Percentiles rank a stretch among this genome's conserved stretches.
Evolutionary conservation across 2,329 filamentous ascomycete species (phyloP).

Genomic region (Sclerotinia trifoliorum): DNA sequence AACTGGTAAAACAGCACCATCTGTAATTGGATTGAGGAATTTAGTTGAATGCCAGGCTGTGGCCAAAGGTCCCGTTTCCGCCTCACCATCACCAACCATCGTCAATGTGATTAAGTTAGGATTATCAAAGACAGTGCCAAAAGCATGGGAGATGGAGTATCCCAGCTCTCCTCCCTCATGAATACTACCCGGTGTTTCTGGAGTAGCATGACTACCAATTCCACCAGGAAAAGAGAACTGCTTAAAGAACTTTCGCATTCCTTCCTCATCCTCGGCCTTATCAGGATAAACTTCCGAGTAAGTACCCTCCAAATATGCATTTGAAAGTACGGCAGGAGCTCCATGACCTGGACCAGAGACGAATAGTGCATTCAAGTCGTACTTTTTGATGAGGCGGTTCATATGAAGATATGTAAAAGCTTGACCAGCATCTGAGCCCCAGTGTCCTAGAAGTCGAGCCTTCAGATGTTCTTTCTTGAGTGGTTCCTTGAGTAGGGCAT

Average conservation of each 20-base stretch:
- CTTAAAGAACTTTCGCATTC: constrained; percentile 76
- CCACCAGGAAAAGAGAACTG: constrained; percentile 80
- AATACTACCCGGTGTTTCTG: constrained; percentile 73
- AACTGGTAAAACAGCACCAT: constrained; percentile 74
- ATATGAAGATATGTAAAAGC: constrained; percentile 81
- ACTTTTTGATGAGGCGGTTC: constrained; percentile 79
- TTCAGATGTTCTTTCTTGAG: constrained; percentile 69
- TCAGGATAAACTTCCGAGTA: constrained; percentile 77
- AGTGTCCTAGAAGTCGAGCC: constrained; percentile 71
- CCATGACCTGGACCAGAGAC: constrained; percentile 77
- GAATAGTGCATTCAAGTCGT: constrained; percentile 69
- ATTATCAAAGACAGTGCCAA: constrained; percentile 73
- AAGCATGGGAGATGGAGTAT: constrained; percentile 78
- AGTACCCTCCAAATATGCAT: constrained; percentile 74
- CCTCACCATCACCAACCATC: constrained; percentile 77
- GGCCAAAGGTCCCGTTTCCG: constrained; percentile 76
- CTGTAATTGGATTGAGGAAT: constrained; percentile 75
- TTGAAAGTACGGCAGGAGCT: constrained; percentile 71
- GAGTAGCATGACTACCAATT: constrained; percentile 74
- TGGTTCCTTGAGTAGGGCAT: constrained; percentile 69
- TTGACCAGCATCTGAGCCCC: constrained; percentile 77
- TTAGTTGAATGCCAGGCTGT: constrained; percentile 82
- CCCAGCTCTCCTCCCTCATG: constrained; percentile 80
- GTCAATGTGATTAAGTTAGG: constrained; percentile 72
- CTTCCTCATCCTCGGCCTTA: constrained; percentile 65